phyloP scores from a whole-genome alignment of 2,329 filamentous ascomycete genomes.

The Neofusicoccum kwambonambiense region DNA sequence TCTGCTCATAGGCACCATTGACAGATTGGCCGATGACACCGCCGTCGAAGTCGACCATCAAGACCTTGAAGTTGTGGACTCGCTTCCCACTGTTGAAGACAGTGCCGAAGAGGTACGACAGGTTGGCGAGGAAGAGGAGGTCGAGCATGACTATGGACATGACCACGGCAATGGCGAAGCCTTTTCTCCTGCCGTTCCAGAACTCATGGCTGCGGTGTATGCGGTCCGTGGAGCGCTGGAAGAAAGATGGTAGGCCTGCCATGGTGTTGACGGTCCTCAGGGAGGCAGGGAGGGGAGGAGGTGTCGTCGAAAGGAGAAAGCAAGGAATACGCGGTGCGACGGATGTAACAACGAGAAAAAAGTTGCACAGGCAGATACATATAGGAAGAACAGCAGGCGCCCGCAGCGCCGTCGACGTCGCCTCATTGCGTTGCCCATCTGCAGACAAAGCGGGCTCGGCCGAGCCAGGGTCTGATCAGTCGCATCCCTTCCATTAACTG shows the following conservation, averaged over 20 bases:
- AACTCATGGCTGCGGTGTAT: conserved; percentile 8
- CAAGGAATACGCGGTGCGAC: neutral
- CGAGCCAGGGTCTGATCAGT: conserved; percentile 4
- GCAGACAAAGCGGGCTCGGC: neutral
- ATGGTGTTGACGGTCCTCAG: neutral
- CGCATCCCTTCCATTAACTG: neutral
- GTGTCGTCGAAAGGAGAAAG: neutral
- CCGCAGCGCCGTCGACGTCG: neutral
- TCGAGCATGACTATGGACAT: conserved; percentile 26
- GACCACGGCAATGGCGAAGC: neutral
- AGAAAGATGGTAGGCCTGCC: neutral
- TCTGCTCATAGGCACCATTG: conserved; percentile 30
- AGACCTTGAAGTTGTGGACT: conserved; percentile 35
- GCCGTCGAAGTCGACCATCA: conserved; percentile 42
- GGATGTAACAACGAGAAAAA: neutral
- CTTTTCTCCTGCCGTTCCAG: conserved; percentile 7
- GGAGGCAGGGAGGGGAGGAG: neutral
- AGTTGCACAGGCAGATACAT: neutral
- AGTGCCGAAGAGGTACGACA: conserved; percentile 40
- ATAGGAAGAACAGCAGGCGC: neutral
- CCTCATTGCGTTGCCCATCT: neutral
- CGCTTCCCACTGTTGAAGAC: conserved; percentile 34
- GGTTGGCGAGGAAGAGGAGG: conserved; percentile 37
- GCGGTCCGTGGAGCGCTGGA: conserved; percentile 11
- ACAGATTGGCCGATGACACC: conserved; percentile 36